phyloP scores from a whole-genome alignment of 768 basidiomycete species.

The Krasilnikovozyma curviuscula region DNA sequence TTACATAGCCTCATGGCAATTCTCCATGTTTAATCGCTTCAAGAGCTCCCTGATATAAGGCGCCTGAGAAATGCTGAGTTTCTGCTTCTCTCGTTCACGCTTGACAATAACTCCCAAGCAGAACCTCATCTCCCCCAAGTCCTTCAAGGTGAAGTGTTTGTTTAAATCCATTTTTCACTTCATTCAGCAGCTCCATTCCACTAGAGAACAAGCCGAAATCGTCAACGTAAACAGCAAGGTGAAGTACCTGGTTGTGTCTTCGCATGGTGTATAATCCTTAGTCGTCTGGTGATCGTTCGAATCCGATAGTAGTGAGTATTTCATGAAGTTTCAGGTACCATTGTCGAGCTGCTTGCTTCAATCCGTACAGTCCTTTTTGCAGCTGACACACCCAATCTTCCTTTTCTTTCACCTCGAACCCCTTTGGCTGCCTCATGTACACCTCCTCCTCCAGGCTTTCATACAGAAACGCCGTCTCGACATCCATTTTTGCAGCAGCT shows the following conservation, averaged over 20 bases:
- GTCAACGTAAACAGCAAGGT: slow-evolving; percentile 7
- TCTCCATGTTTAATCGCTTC: not conserved
- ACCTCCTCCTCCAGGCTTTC: slow-evolving; percentile 21
- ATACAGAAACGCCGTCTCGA: slow-evolving; percentile 18
- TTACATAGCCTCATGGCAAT: not conserved
- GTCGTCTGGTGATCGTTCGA: not conserved
- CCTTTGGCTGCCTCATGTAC: slow-evolving; percentile 28
- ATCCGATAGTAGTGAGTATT: not conserved
- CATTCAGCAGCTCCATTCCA: not conserved
- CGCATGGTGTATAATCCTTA: not conserved
- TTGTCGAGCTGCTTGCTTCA: slow-evolving; percentile 9
- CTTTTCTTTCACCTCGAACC: not conserved
- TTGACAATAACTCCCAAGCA: slow-evolving; percentile 3
- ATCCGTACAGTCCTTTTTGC: slow-evolving; percentile 8
- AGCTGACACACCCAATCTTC: slow-evolving; percentile 1
- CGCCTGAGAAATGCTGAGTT: not conserved
- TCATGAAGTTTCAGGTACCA: slow-evolving; percentile 2
- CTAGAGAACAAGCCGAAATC: slow-evolving; percentile 7
- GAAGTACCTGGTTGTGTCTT: not conserved
- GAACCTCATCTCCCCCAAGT: slow-evolving; percentile 4
- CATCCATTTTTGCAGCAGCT: slow-evolving; percentile 21
- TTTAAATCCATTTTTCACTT: not conserved
- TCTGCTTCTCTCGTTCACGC: not conserved
- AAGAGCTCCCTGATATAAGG: slow-evolving; percentile 5
- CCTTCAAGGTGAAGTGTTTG: slow-evolving; percentile 4